These are phyloP conservation scores for Fusarium hainanense DNA, from an alignment of 2,329 filamentous ascomycete species.

Conservation along the genomic window DNA sequence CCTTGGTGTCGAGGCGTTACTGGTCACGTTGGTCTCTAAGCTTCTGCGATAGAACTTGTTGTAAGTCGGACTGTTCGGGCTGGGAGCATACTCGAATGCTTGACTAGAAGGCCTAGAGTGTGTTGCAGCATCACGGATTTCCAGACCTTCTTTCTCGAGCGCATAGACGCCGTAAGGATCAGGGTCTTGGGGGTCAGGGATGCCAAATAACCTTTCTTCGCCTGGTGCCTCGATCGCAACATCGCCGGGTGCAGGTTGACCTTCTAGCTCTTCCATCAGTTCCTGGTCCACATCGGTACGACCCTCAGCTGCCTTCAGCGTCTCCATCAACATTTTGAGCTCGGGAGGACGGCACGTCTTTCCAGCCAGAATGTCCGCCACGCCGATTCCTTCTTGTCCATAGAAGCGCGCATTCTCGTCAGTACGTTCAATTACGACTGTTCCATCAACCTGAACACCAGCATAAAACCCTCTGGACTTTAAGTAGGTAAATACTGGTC, in stretches of 20 bases:
- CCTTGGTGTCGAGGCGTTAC: constrained; percentile 35
- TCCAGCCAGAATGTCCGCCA: constrained; percentile 59
- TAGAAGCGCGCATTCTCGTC: constrained; percentile 91
- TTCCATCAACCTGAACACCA: constrained; percentile 86
- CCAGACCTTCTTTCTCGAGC: constrained; percentile 51
- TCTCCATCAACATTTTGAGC: constrained; percentile 50
- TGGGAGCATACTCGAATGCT: constrained; percentile 52
- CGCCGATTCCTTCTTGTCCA: constrained; percentile 66
- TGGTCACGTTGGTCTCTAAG: constrained; percentile 33
- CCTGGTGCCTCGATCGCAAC: constrained; percentile 48
- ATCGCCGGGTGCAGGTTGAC: constrained; percentile 52
- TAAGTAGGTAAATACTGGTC: constrained; percentile 72
- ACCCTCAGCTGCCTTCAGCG: constrained; percentile 50
- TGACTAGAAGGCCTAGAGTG: constrained; percentile 50
- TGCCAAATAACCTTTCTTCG: constrained; percentile 48
- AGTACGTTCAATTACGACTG: constrained; percentile 81
- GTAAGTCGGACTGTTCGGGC: constrained; percentile 52
- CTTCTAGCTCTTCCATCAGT: constrained; percentile 51
- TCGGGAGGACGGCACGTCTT: constrained; percentile 49
- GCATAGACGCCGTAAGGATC: constrained; percentile 54
- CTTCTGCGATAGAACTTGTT: constrained; percentile 50
- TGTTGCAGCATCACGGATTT: constrained; percentile 52
- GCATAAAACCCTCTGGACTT: constrained; percentile 90
- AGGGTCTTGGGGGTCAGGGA: constrained; percentile 53
- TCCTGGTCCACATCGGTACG: constrained; percentile 48